These are phyloP conservation scores for Calocybe gangraenosa DNA, from an alignment of 768 basidiomycete genomes.

Conservation along the genomic window DNA sequence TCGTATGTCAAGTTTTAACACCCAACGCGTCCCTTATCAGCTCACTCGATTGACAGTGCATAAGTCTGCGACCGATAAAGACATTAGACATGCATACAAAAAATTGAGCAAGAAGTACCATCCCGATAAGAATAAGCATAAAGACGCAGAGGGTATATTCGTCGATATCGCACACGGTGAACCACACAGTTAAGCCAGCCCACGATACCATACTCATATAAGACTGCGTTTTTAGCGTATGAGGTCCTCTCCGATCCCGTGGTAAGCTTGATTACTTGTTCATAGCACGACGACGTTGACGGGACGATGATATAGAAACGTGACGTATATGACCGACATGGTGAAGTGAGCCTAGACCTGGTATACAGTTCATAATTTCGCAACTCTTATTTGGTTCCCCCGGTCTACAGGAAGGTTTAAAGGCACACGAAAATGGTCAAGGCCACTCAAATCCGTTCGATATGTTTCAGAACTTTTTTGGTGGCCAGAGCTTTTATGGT, in stretches of 20 bases:
- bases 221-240: constrained; percentile 55
- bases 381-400: constrained; percentile 6
- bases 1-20: constrained; percentile 43
- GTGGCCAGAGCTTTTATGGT: constrained; percentile 33
- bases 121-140: constrained; percentile 93
- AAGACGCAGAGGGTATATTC: constrained; percentile 78
- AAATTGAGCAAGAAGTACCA: constrained; percentile 84
- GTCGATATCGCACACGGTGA: constrained; percentile 88
- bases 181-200: constrained; percentile 13
- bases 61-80: constrained; percentile 78
- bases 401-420: constrained; percentile 71
- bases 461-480: constrained; percentile 91
- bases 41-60: constrained; percentile 38
- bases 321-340: constrained; percentile 89
- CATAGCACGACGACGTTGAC: neutral
- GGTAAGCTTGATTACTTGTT: constrained; percentile 38
- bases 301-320: constrained; percentile 59
- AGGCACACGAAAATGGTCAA: constrained; percentile 87
- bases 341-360: constrained; percentile 55
- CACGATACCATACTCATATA: neutral
- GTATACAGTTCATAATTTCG: constrained; percentile 6
- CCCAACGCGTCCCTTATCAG: constrained; percentile 19
- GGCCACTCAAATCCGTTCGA: constrained; percentile 87
- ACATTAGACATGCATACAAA: constrained; percentile 91
- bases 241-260: constrained; percentile 88